A percentile compares a stretch with the other conserved stretches of the same genome.
Conservation (phyloP, 75 land plant species). For the Azolla pinnata region DNA sequence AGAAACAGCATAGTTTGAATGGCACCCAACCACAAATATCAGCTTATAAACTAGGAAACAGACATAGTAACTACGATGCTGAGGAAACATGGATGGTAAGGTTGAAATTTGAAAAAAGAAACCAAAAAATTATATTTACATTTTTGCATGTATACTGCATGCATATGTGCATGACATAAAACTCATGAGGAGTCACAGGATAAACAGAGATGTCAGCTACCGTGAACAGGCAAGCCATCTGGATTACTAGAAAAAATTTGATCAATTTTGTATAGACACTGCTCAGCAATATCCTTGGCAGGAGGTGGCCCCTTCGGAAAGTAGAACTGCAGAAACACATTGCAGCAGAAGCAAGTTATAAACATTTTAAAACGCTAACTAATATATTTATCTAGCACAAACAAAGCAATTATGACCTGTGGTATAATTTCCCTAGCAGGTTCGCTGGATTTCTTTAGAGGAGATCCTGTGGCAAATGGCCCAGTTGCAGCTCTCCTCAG, state of each 20-base stretch:
- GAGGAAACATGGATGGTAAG: no score
- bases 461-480: conserved; percentile 55
- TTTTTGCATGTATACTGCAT: no score
- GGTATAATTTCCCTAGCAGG: conserved; percentile 68
- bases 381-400: background rate
- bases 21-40: no score
- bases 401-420: conserved; percentile 37
- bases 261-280: conserved; percentile 49
- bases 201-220: conserved; percentile 18
- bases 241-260: conserved; percentile 56
- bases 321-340: conserved; percentile 81
- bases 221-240: conserved; percentile 65
- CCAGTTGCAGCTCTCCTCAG: conserved; percentile 44
- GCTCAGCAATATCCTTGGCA: conserved; percentile 61
- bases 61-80: no score
- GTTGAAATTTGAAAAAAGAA: no score
- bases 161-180: no score
- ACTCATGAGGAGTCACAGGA: no score
- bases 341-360: background rate
- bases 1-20: no score
- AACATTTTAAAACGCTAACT: background rate
- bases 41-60: no score
- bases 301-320: conserved; percentile 84
- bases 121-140: no score
- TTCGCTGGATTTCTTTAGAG: conserved; percentile 62